phyloP scores from a whole-genome alignment of 2,329 filamentous ascomycete genomes.

The Venturia oleaginea region DNA sequence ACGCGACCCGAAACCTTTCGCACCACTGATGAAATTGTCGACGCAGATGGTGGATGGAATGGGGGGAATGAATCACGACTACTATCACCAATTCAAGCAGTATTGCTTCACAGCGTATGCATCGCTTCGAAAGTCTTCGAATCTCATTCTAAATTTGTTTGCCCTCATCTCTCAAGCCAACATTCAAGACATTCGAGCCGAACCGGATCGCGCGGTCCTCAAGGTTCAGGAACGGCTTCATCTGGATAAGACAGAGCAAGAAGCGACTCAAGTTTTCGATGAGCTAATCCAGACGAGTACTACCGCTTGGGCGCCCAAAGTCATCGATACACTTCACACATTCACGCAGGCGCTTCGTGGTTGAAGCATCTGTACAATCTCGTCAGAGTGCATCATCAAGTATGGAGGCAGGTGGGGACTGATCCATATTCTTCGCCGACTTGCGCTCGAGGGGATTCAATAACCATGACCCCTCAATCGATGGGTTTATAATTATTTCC shows the following conservation, averaged over 20 bases:
- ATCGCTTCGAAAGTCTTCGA: constrained; percentile 79
- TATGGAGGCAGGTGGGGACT: no score
- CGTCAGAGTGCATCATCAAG: not conserved
- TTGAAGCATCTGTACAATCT: not conserved
- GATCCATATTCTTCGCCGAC: no score
- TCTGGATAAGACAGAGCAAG: constrained; percentile 82
- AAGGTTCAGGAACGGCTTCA: constrained; percentile 95
- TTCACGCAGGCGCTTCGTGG: constrained; percentile 59
- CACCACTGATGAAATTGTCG: constrained; percentile 91
- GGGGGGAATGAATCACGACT: constrained; percentile 72
- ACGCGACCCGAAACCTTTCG: constrained; percentile 93
- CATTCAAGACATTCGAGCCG: constrained; percentile 86
- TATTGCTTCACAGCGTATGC: constrained; percentile 95
- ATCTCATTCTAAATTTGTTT: constrained; percentile 89
- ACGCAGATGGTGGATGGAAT: constrained; percentile 99
- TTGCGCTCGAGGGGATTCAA: not conserved
- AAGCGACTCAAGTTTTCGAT: constrained; percentile 81
- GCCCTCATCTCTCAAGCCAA: constrained; percentile 96
- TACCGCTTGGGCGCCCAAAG: constrained; percentile 80
- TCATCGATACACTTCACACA: constrained; percentile 91
- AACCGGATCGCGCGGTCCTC: constrained; percentile 85
- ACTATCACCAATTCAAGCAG: constrained; percentile 84
- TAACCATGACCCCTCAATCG: not conserved
- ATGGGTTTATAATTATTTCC: not conserved
- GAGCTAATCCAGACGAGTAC: constrained; percentile 84